Evolutionary conservation across 202 grass and related monocot genomes (phyloP), one percentile per base, ranked within the genome.

Genomic region (Dendrocalamus latiflorus): DNA sequence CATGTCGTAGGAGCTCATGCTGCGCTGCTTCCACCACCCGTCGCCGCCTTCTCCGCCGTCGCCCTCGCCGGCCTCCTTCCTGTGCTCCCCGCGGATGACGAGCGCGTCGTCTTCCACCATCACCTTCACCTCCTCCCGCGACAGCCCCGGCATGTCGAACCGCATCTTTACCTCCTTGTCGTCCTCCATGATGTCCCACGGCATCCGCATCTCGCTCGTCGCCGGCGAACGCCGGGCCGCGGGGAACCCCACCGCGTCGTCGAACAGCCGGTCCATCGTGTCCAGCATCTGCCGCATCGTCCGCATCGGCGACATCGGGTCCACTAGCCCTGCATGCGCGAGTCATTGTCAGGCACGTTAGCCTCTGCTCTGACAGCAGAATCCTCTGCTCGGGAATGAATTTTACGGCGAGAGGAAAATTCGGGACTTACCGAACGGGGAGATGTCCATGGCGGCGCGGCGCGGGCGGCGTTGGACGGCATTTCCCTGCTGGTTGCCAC

Each of bases 261-360:
- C n/a, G n/a, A n/a, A n/a, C n/a, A n/a, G n/a, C n/a, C n/a, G n/a
- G n/a, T n/a, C n/a, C n/a, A n/a, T n/a, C n/a, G n/a, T n/a, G n/a
- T n/a, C 90, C 39, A 98, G 80, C 95, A 98, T 98, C 81, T 93
- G 87, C 72, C 83, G 80, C 90, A 94, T 93, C 55, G 92, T 94
- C 38, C 90, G 65, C 95, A 95, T 91, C 8, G 95, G 92, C 30
- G 92, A 95, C 81, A 93, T 84, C 24, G 82, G 90, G 60, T 98
- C 95, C 4, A 93, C 75, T 1, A 98, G 15, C 41, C 92, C 89
- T 94, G 68, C 50, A 74, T 17, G 5, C n/a, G n/a, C n/a, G n/a
- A 17, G 48, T 13, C 14, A 16, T 2, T 1, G 36, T 64, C 10
- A 25, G 30, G 20, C 7, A 6, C 5, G 34, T 79, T 33, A 30